phyloP scores from a whole-genome alignment of 73 alveolate species.

The Tetrahymena malaccensis region DNA sequence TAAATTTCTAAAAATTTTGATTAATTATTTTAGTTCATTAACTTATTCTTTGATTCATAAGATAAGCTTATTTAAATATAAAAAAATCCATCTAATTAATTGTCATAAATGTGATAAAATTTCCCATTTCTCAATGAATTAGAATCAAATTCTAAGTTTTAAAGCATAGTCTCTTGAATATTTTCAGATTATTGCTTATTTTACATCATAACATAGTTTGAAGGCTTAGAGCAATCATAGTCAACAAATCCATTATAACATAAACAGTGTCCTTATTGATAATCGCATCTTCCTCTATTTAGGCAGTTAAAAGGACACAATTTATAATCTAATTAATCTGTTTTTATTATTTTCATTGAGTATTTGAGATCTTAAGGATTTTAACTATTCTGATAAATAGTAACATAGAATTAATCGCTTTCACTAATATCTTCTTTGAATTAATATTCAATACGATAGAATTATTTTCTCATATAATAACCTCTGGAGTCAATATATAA shows the following conservation, averaged over 20 bases:
- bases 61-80: background rate
- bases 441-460: background rate
- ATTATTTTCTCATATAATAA: background rate
- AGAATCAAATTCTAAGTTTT: background rate
- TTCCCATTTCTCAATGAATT: background rate
- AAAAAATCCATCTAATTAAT: background rate
- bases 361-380: background rate
- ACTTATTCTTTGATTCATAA: background rate
- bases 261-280: background rate
- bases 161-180: background rate
- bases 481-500: background rate
- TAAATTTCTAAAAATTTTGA: background rate
- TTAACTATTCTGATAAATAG: background rate
- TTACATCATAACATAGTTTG: background rate
- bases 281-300: background rate
- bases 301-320: background rate
- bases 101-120: background rate
- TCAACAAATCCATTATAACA: background rate
- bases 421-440: background rate
- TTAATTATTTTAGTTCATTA: background rate
- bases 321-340: background rate
- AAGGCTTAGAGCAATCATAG: background rate
- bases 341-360: background rate
- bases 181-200: background rate
- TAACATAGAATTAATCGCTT: background rate